These are phyloP conservation scores for Plasmodium gaboni DNA, from an alignment of 169 alveolate genomes.

Conservation along the genomic window DNA sequence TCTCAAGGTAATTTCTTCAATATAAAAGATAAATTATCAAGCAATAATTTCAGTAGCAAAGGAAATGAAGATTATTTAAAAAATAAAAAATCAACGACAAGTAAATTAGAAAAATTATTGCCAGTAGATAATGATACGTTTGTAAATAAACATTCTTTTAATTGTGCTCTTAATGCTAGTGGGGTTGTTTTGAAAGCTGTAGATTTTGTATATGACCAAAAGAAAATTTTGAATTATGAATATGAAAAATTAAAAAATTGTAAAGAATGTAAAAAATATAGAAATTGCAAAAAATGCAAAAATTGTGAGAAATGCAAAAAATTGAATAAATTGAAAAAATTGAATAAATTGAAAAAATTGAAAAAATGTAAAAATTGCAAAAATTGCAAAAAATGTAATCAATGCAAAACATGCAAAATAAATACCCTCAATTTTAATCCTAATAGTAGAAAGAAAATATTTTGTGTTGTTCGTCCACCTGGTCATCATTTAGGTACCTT, in stretches of 20 bases:
- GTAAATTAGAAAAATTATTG: slow-evolving; percentile 45
- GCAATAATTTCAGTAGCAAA: not conserved
- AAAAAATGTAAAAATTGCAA: too few relatives aligned
- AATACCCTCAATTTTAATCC: too few relatives aligned
- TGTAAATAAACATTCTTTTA: slow-evolving; percentile 64
- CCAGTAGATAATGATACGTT: slow-evolving; percentile 57
- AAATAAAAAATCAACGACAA: slow-evolving; percentile 81
- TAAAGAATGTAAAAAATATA: too few relatives aligned
- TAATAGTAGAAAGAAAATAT: slow-evolving; percentile 55
- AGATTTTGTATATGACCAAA: slow-evolving; percentile 43
- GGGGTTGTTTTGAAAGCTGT: slow-evolving; percentile 65
- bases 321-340: too few relatives aligned
- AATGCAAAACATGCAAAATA: too few relatives aligned
- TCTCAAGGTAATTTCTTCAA: not conserved
- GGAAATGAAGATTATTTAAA: slow-evolving; percentile 81
- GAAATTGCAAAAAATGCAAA: too few relatives aligned
- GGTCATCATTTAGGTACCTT: slow-evolving; percentile 99
- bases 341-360: too few relatives aligned
- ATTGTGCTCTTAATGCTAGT: slow-evolving; percentile 75
- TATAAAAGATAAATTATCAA: not conserved
- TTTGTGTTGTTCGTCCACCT: slow-evolving; percentile 96
- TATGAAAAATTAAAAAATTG: too few relatives aligned
- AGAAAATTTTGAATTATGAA: not conserved
- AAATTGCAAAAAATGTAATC: too few relatives aligned
- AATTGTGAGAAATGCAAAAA: too few relatives aligned